These are phyloP conservation scores for Ligustrum vulgare DNA, from an alignment of 257 asterid species.

Conservation along the genomic window DNA sequence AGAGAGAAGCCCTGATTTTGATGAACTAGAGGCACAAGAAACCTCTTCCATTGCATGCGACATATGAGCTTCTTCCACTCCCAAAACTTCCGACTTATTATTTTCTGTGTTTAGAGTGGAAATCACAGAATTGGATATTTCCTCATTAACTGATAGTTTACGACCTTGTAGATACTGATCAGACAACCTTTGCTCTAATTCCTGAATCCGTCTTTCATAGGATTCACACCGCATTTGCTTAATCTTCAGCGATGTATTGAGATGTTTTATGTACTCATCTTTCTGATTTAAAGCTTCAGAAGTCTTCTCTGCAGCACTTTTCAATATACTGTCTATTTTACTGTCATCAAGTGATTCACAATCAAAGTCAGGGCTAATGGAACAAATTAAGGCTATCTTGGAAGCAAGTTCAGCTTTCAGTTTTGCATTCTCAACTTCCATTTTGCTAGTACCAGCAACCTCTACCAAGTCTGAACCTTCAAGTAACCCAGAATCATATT, in stretches of 20 bases:
- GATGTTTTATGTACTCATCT: slow-evolving; percentile 80
- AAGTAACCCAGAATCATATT: slow-evolving; percentile 47
- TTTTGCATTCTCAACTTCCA: slow-evolving; percentile 96
- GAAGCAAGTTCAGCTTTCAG: slow-evolving; percentile 98
- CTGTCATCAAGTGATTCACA: slow-evolving; percentile 65
- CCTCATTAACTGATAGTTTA: slow-evolving; percentile 47
- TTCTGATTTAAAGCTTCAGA: slow-evolving; percentile 75
- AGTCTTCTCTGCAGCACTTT: slow-evolving; percentile 75
- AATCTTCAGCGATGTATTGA: slow-evolving; percentile 63
- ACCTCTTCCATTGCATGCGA: slow-evolving; percentile 60
- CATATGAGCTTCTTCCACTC: slow-evolving; percentile 52
- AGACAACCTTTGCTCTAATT: slow-evolving; percentile 85
- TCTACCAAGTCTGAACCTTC: slow-evolving; percentile 78
- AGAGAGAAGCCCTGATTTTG: slow-evolving; percentile 45
- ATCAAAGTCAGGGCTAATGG: slow-evolving; percentile 62
- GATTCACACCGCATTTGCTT: slow-evolving; percentile 86
- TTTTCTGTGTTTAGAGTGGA: slow-evolving; percentile 51
- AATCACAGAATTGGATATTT: slow-evolving; percentile 36
- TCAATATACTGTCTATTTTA: slow-evolving; percentile 58
- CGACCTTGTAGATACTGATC: slow-evolving; percentile 57
- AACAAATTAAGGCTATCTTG: slow-evolving; percentile 80
- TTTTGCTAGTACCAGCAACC: slow-evolving; percentile 90
- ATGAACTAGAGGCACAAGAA: slow-evolving; percentile 57
- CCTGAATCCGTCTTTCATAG: slow-evolving; percentile 89
- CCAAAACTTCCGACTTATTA: slow-evolving; percentile 61